A percentile compares a stretch with the other conserved stretches of the same genome.
Conservation (phyloP, 352 stramenopile genomes). For the Aphanomyces astaci region DNA sequence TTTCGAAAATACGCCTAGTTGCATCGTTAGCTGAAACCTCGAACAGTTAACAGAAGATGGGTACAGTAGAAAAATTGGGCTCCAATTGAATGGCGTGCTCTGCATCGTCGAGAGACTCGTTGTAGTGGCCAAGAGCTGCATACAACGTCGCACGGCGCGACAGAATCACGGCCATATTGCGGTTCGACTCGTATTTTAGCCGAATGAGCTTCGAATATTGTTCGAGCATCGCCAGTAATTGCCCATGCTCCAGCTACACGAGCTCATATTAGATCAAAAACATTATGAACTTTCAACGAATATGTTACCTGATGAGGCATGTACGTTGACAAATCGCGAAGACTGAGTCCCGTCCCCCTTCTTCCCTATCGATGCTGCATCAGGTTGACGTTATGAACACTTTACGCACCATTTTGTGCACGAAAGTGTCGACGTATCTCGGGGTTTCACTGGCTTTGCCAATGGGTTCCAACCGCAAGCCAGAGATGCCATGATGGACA, state of each 20-base stretch:
- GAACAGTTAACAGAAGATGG: not conserved
- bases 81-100: conserved; percentile 44
- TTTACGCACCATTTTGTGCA: conserved; percentile 6
- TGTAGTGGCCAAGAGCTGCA: conserved; percentile 41
- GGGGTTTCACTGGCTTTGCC: not conserved
- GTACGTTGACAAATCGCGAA: not conserved
- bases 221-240: conserved; percentile 40
- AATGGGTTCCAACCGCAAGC: conserved; percentile 3
- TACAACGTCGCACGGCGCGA: conserved; percentile 52
- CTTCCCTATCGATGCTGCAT: not conserved
- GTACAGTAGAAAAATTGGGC: conserved; percentile 43
- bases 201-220: conserved; percentile 63
- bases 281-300: no score
- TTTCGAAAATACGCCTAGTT: conserved; percentile 60
- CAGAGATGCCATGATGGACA: conserved; percentile 8
- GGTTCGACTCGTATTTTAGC: conserved; percentile 37
- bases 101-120: conserved; percentile 41
- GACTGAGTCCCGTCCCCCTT: not conserved
- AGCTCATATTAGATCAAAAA: no score
- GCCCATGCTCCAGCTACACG: conserved; percentile 25
- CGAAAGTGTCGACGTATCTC: conserved; percentile 5
- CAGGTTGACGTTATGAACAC: not conserved
- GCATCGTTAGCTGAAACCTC: not conserved
- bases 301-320: conserved; percentile 1
- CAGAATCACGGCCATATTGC: conserved; percentile 51